Base-by-base conservation (phyloP, 371 early-diverging fungal species). In the Mucor saturninus region DNA sequence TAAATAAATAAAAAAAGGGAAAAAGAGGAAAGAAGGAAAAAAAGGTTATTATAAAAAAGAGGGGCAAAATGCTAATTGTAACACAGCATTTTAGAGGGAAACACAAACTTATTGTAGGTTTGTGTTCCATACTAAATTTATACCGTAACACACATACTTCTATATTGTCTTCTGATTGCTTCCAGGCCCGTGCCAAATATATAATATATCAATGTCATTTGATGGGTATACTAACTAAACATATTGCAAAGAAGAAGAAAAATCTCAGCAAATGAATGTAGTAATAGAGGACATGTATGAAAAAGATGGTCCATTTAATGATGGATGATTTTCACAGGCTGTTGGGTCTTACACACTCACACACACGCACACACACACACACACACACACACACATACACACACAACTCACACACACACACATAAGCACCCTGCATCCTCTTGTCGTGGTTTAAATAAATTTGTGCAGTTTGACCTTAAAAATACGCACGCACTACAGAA, bases 61-160 rank as follows among this genome's bases (percentile, higher is more conserved):
- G 50, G 50, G 50, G 50, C 50, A 50, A 46, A 46, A 46, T 46
- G 46, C 21, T 46, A 50, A 50, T 50, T 50, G 50, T 50, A 30
- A 50, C 31, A 50, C 50, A 50, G 50, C 50, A 50, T 50, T 50
- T 50, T 50, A 50, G 50, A 50, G 50, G 50, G 50, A 50, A 50
- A 50, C 50, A 50, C 50, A 50, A 50, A 50, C 28, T 50, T 50
- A 50, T 50, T 50, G 50, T 50, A 21, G 10, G 28, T 50, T 50
- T 50, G 50, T 50, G 50, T 50, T 50, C 50, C 30, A 50, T 50
- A 50, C 50, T 50, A 50, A 50, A 30, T 50, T 30, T 31, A n/a
- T 35, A 14, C 31, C 28, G 50, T 50, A 14, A 50, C 50, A 50
- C 43, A 14, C 31, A 30, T 28, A 30, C 15, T 30, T 50, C 10